Conservation (phyloP, 2,329 filamentous ascomycete species). For the Ophiocordyceps camponoti-floridani region DNA sequence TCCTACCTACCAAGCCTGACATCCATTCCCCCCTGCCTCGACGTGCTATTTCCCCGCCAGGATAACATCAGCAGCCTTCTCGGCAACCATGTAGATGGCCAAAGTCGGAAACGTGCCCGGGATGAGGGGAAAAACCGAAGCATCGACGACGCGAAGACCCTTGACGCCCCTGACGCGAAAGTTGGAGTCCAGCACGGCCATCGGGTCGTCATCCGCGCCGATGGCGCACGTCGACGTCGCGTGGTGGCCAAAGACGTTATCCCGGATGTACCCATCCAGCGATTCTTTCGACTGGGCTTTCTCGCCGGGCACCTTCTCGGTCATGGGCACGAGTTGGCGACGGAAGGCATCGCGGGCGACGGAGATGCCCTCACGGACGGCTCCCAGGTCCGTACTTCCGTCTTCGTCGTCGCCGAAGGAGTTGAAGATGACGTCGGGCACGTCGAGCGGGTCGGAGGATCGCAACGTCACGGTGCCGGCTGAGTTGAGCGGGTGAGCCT, state of each 20-base stretch:
- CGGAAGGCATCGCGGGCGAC: slow-evolving; percentile 26
- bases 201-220: slow-evolving; percentile 30
- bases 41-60: neutral
- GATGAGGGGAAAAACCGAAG: slow-evolving; percentile 31
- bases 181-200: slow-evolving; percentile 34
- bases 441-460: slow-evolving; percentile 43
- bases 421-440: slow-evolving; percentile 44
- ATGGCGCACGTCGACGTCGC: slow-evolving; percentile 37
- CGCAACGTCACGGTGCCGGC: slow-evolving; percentile 43
- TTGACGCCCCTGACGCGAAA: slow-evolving; percentile 35
- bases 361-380: slow-evolving; percentile 35
- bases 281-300: slow-evolving; percentile 19
- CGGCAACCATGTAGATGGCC: slow-evolving; percentile 34
- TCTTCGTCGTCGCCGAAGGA: slow-evolving; percentile 32
- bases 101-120: slow-evolving; percentile 29
- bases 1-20: too few species aligned
- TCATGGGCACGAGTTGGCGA: slow-evolving; percentile 4
- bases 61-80: slow-evolving; percentile 28
- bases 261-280: slow-evolving; percentile 25
- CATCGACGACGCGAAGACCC: slow-evolving; percentile 39
- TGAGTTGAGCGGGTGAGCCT: slow-evolving; percentile 43
- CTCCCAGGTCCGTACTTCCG: slow-evolving; percentile 25
- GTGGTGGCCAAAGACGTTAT: slow-evolving; percentile 38
- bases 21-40: too few species aligned
- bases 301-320: slow-evolving; percentile 14